A percentile compares a stretch with the other conserved stretches of the same genome.
Evolutionary conservation across 208 protist genomes (phyloP).

Genomic region (Trypanosoma boissoni): DNA sequence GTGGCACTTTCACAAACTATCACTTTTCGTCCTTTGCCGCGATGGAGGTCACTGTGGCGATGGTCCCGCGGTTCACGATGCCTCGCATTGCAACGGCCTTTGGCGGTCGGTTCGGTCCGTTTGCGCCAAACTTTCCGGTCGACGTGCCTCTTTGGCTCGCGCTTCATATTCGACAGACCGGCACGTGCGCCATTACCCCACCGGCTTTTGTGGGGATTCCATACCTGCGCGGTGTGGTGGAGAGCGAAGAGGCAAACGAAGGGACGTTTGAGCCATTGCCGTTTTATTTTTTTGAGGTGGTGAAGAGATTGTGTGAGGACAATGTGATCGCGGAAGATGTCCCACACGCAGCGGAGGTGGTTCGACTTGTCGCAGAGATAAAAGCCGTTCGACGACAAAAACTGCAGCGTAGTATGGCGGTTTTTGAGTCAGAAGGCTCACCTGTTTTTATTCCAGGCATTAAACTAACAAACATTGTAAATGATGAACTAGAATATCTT

Average conservation of each 20-base stretch:
- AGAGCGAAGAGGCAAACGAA: constrained; percentile 62
- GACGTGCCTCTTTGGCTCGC: constrained; percentile 85
- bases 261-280: constrained; percentile 72
- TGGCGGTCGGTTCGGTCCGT: constrained; percentile 71
- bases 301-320: constrained; percentile 46
- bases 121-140: constrained; percentile 71
- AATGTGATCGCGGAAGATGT: constrained; percentile 41
- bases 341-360: constrained; percentile 57
- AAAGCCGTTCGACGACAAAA: constrained; percentile 72
- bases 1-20: constrained; percentile 58
- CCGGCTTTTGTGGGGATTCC: constrained; percentile 55
- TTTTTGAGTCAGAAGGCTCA: constrained; percentile 69
- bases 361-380: constrained; percentile 77
- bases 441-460: constrained; percentile 85
- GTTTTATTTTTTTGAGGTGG: constrained; percentile 89
- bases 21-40: constrained; percentile 82
- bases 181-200: constrained; percentile 66
- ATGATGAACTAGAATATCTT: constrained; percentile 77
- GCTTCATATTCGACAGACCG: constrained; percentile 76
- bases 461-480: constrained; percentile 82
- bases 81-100: constrained; percentile 48
- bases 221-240: constrained; percentile 54
- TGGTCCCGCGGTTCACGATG: constrained; percentile 84
- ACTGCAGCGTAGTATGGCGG: constrained; percentile 72
- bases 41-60: constrained; percentile 65